Evolutionary conservation across 495 filamentous ascomycete genomes (phyloP).

Genomic region (Annulohypoxylon moriforme): DNA sequence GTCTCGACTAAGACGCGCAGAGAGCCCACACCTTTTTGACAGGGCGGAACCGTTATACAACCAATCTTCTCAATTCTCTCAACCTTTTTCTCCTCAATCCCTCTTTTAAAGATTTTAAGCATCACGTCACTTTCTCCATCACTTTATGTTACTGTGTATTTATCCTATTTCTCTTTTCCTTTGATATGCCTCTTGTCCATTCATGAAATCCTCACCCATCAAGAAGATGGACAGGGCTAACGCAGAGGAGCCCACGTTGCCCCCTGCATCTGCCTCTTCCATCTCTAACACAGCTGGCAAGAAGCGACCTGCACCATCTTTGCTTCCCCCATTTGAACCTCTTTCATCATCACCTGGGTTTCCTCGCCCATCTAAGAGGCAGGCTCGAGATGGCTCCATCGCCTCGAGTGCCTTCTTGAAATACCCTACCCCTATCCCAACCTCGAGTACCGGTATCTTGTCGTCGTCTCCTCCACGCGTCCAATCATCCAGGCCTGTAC

Average conservation of each 20-base stretch:
- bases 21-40: conserved; percentile 38
- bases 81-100: conserved; percentile 26
- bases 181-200: conserved; percentile 40
- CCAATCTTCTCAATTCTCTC: conserved; percentile 32
- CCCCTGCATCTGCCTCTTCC: conserved; percentile 41
- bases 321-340: conserved; percentile 95
- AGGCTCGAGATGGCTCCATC: conserved; percentile 65
- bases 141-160: conserved; percentile 5
- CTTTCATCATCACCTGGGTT: conserved; percentile 87
- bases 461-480: conserved; percentile 84
- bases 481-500: conserved; percentile 63
- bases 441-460: conserved; percentile 90
- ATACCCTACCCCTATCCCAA: conserved; percentile 92
- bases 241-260: conserved; percentile 43
- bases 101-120: conserved; percentile 14
- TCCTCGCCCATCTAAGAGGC: conserved; percentile 77
- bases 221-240: conserved; percentile 41
- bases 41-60: conserved; percentile 42
- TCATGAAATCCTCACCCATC: conserved; percentile 47
- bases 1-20: conserved; percentile 42
- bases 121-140: conserved; percentile 31
- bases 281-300: conserved; percentile 60
- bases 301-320: conserved; percentile 81
- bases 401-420: conserved; percentile 60
- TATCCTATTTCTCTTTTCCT: background rate